Base-by-base conservation (phyloP, 805 yeast species). In the Brettanomyces naardenensis region DNA sequence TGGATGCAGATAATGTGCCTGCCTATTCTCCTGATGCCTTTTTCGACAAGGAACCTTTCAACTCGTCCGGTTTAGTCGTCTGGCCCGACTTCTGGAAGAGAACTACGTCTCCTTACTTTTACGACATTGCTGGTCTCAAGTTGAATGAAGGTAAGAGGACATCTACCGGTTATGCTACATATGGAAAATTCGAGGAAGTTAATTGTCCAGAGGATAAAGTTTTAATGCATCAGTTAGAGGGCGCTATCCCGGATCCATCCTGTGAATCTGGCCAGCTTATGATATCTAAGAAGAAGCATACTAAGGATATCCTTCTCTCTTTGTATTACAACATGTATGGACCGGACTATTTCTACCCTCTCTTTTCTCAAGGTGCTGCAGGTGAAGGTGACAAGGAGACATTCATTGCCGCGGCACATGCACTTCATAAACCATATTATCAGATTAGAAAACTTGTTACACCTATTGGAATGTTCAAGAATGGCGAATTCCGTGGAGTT, bases 61-160 rank as follows among this genome's bases (percentile, higher is more conserved):
- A 44, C n/a, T 54, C 64, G 6, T 54, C 61, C 14, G 85, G 86
- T 1, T 55, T 80, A 49, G 64, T 80, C 20, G 62, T 74, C 4
- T 80, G 86, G 87, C 86, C 86, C 1, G 85, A 78, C 54, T 73
- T 73, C 42, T 79, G 86, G 84, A 66, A 70, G 49, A 64, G 86
- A 40, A 71, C 80, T 3, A 75, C 84, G 0, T 65, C 78, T 3
- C 84, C 85, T 6, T 58, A 61, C 31, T 76, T 69, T 46, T 80
- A 75, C 51, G 59, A 68, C 15, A 46, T 50, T 20, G 41, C 48
- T 1, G 49, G 53, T 9, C 38, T 44, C 28, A 26, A 40, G 6
- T 22, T 50, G 19, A 31, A 35, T 28, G 28, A 21, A 17, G 13
- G 13, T 4, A 15, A 10, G 18, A 11, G 38, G 6, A 14, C 20